phyloP scores from a whole-genome alignment of 2,329 filamentous ascomycete species.

The Neonectria coccinea region DNA sequence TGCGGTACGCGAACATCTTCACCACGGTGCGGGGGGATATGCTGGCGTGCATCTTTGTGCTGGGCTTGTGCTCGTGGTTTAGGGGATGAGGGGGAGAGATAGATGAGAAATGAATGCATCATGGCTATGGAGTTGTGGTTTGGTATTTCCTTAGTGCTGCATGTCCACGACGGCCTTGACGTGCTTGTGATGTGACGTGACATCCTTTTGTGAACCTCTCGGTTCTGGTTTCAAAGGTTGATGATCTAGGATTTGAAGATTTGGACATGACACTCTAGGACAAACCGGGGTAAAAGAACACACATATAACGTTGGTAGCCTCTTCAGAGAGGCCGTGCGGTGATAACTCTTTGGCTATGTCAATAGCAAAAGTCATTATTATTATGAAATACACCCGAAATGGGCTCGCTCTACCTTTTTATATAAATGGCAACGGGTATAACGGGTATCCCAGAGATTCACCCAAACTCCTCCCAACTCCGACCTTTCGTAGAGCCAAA shows the following conservation, averaged over 20 bases:
- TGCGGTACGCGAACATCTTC: slow-evolving; percentile 78
- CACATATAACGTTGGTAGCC: background rate
- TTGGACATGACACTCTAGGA: background rate
- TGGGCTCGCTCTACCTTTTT: background rate
- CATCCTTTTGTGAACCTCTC: background rate
- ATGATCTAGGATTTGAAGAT: background rate
- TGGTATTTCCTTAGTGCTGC: background rate
- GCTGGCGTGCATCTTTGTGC: slow-evolving; percentile 80
- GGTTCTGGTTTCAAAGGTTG: background rate
- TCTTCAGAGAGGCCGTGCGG: background rate
- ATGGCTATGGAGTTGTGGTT: slow-evolving; percentile 17
- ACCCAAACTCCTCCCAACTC: background rate
- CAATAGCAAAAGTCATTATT: background rate
- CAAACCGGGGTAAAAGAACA: background rate
- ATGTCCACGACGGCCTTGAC: background rate
- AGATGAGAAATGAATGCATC: background rate
- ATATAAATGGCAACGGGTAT: slow-evolving; percentile 1
- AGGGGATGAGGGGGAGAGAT: slow-evolving; percentile 38
- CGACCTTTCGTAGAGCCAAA: background rate
- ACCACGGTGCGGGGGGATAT: slow-evolving; percentile 78
- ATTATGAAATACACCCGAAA: background rate
- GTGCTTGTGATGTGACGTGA: background rate
- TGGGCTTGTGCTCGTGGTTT: slow-evolving; percentile 69
- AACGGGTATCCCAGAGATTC: background rate
- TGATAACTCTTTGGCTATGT: background rate